Evolutionary conservation across 768 basidiomycete genomes (phyloP), one percentile per base, ranked within the genome.

Genomic region (Leccinum truebloodii): DNA sequence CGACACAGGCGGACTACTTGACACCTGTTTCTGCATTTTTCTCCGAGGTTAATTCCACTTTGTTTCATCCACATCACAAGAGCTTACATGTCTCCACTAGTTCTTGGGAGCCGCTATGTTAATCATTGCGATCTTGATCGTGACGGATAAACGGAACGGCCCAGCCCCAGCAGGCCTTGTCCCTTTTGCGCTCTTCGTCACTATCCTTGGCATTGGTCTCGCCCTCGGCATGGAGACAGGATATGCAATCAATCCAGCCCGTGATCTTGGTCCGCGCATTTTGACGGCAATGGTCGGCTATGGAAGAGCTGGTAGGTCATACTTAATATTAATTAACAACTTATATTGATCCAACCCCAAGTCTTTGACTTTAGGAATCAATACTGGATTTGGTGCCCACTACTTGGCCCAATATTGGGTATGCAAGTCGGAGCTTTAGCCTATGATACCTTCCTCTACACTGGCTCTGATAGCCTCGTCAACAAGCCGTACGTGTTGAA

Each of bases 241-340:
- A 51, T 86, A 79, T 63, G 84, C 87, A 5, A 74, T 89, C 55
- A 89, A 89, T 64, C 88, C 88, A 44, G 86, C 88, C 34, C 85
- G 89, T 66, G 88, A 90, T 73, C 74, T 90, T 30, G 88, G 89
- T 6, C 88, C 88, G 2, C 80, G 88, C 9, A 65, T 90, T 35
- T 70, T 89, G 68, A 88, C 86, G 1, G 80, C 87, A 6, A 88
- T 89, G 84, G 87, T 80, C 7, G 89, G 88, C n/a, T 90, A 88
- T 64, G 88, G 88, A 22, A 73, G 10, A 50, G 71, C 60, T 39
- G 71, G 67, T 77, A 79, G 44, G 76, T 54, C 26, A 10, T 52
- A 10, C 48, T 13, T 37, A 24, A 20, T 22, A 35, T 32, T 14
- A 6, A 41, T 35, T 14, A 6, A 41, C 18, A 30, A 9, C 3